Evolutionary conservation across 129 eudicot genomes (phyloP), one percentile per base, ranked within the genome.

Genomic region (Artemisia annua): DNA sequence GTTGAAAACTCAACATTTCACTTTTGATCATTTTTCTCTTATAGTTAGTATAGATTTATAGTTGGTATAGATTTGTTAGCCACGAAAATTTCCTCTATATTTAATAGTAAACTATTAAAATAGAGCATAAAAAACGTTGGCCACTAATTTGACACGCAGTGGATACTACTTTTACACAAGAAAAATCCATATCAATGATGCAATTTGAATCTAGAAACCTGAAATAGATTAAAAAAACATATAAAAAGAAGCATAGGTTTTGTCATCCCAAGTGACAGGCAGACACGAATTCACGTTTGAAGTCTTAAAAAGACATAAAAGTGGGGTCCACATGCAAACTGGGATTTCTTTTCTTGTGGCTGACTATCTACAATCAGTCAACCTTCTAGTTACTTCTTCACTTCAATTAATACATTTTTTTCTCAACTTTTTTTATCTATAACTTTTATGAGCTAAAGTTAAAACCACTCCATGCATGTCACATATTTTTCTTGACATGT

Each of bases 201-300:
- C 20, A 1, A 57, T 61, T 28, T 61, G 1, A 28, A 57, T 10
- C 32, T 19, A 16, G 28, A 61, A 61, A 35, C 44, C 44, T 35
- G 8, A 35, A 35, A 35, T 5, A 61, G 1, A 63, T 1, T 12
- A 74, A 51, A 26, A 48, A 17, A 8, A 7, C 0, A 3, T 17
- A 32, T 16, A 16, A n/a, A 13, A 55, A n/a, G 59, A 12, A 43
- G 20, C 78, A 64, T 63, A 8, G 78, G 13, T 16, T 61, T 68
- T 67, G 11, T 64, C 55, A 64, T 74, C 78, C 56, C 49, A 52
- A 44, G 12, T 51, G 53, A 64, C 78, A 74, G 48, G 78, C 72
- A 26, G 71, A 74, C 78, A 74, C 66, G 66, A 60, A 60, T 22
- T 60, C 65, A 60, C 71, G 71, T 74, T 74, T 74, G 71, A 32